These are phyloP conservation scores for Blepharisma japonicum DNA, from an alignment of 73 alveolate species.

Conservation along the genomic window DNA sequence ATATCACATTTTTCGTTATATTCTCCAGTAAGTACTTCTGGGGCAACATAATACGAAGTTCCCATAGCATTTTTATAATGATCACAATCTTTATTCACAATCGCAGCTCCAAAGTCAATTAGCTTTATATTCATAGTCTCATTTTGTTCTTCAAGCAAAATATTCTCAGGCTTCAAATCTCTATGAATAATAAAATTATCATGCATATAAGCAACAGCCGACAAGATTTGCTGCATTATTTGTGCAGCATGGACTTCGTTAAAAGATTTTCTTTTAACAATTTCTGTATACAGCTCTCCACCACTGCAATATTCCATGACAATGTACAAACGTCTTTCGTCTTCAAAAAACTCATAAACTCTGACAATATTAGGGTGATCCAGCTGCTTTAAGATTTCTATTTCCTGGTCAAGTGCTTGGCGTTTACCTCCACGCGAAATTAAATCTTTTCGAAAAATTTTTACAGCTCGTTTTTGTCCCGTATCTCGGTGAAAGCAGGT, in stretches of 20 bases:
- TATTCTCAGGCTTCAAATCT: slow-evolving; percentile 84
- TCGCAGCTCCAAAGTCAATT: slow-evolving; percentile 87
- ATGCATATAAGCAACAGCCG: slow-evolving; percentile 94
- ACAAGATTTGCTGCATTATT: slow-evolving; percentile 82
- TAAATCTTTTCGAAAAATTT: slow-evolving; percentile 52
- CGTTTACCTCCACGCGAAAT: slow-evolving; percentile 35
- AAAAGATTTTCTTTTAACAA: slow-evolving; percentile 66
- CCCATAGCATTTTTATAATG: neutral
- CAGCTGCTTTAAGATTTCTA: slow-evolving; percentile 61
- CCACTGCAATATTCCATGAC: slow-evolving; percentile 71
- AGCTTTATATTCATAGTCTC: slow-evolving; percentile 63
- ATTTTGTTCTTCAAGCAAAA: slow-evolving; percentile 69
- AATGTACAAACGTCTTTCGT: slow-evolving; percentile 70
- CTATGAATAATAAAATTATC: slow-evolving; percentile 85
- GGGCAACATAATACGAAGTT: neutral
- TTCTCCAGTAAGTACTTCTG: slow-evolving; percentile 18
- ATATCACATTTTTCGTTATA: neutral
- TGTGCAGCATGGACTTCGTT: slow-evolving; percentile 74
- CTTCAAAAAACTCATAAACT: slow-evolving; percentile 81
- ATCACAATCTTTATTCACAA: neutral
- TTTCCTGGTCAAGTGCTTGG: slow-evolving; percentile 70
- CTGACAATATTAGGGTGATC: slow-evolving; percentile 88
- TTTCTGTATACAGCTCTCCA: slow-evolving; percentile 83
- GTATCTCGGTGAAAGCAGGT: slow-evolving; percentile 52
- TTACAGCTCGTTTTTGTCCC: slow-evolving; percentile 69